phyloP scores from a whole-genome alignment of 2,329 filamentous ascomycete genomes.

The Aureobasidium lini region DNA sequence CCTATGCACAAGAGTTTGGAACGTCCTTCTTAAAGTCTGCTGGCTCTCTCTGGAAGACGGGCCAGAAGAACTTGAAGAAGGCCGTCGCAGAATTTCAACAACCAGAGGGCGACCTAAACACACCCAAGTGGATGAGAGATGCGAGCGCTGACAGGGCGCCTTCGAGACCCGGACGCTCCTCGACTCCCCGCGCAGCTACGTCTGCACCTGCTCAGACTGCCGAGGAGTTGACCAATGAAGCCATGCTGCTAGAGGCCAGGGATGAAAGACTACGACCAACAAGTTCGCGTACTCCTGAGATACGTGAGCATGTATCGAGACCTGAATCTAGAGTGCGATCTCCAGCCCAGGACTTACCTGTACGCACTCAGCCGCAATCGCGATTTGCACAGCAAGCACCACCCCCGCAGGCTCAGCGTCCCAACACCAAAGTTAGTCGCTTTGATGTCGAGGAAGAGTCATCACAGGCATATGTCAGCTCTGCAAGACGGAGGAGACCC shows the following conservation, averaged over 20 bases:
- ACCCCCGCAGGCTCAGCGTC: slow-evolving; percentile 30
- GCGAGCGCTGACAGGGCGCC: slow-evolving; percentile 30
- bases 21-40: slow-evolving; percentile 85
- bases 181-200: neutral
- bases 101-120: slow-evolving; percentile 65
- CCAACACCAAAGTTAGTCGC: slow-evolving; percentile 56
- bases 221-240: slow-evolving; percentile 45
- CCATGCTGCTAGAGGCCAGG: slow-evolving; percentile 64
- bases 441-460: slow-evolving; percentile 72
- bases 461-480: slow-evolving; percentile 78
- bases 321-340: slow-evolving; percentile 19
- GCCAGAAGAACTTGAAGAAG: slow-evolving; percentile 87
- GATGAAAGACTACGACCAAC: slow-evolving; percentile 49
- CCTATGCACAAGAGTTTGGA: slow-evolving; percentile 74
- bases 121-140: slow-evolving; percentile 95
- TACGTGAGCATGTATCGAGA: neutral
- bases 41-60: slow-evolving; percentile 89
- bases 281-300: slow-evolving; percentile 23
- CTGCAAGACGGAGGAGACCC: slow-evolving; percentile 68
- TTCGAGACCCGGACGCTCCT: slow-evolving; percentile 4
- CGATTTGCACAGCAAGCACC: slow-evolving; percentile 31
- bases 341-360: slow-evolving; percentile 27
- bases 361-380: slow-evolving; percentile 33
- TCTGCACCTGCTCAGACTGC: slow-evolving; percentile 20
- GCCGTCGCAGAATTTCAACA: slow-evolving; percentile 77